Base-by-base conservation (phyloP, 306 rosid genomes). In the Castanospermum australe region DNA sequence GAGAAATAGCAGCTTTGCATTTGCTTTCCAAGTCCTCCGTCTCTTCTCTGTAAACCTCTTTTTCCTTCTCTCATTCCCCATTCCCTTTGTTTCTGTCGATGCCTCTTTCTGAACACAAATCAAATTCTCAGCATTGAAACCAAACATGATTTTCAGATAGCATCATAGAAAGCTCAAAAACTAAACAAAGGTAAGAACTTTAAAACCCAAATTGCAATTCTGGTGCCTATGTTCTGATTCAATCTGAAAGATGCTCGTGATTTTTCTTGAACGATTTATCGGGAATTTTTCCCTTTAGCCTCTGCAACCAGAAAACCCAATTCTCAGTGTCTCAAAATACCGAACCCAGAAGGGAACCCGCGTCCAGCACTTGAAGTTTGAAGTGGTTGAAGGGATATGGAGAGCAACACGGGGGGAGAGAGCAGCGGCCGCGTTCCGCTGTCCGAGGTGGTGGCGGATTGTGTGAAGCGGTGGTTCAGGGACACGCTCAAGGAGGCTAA, bases 381-480 rank as follows among this genome's bases (percentile, higher is more conserved):
- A 78, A 69, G 76, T 14, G 51, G n/a, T 20, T 14, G 52, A 47
- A 8, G 45, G 25, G 41, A 67, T 73, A 86, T 90, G 97, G 96
- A 87, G 78, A 69, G 87, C 77, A 85, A 77, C 81, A 82, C 77
- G 9, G 80, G 22, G 56, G 87, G 61, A 73, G 86, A 75, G 48
- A 73, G 20, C 39, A 71, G 59, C 70, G 70, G 41, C 28, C 87
- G 92, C 30, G 50, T 85, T 84, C 86, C 91, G 22, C 86, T 93
- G 51, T 89, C 93, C 10, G 96, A 85, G 63, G 96, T 93, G 30
- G 97, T 90, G 72, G 82, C 90, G 45, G 97, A 93, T 67, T 93
- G 97, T 78, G 92, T 89, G 73, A 86, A 86, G 78, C 86, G 96
- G 85, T 93, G 97, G 97, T 93, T 93, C 64, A 89, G 84, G 79